These are phyloP conservation scores for Candida smagusa DNA, from an alignment of 1,139 yeast genomes.

Conservation along the genomic window DNA sequence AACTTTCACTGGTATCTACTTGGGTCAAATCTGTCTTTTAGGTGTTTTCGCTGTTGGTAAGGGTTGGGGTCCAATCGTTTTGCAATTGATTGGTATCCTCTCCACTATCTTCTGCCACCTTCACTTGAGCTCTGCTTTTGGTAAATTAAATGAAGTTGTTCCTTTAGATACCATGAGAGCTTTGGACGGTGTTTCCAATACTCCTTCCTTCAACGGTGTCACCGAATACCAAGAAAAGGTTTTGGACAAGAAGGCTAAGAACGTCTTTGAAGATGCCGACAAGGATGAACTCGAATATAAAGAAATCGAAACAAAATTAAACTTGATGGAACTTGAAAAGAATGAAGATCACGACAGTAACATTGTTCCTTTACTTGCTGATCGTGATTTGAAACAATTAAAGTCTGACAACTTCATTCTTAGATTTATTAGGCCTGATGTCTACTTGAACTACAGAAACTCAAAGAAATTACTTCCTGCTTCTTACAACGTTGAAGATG, in stretches of 20 bases:
- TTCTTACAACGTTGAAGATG: constrained; percentile 31
- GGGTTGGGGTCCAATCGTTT: constrained; percentile 90
- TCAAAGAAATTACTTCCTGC: constrained; percentile 57
- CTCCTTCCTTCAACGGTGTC: constrained; percentile 41
- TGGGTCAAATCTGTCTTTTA: constrained; percentile 80
- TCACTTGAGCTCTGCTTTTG: constrained; percentile 60
- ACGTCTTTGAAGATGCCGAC: constrained; percentile 8
- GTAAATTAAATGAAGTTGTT: constrained; percentile 51
- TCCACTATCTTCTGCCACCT: constrained; percentile 67
- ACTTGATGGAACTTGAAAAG: constrained; percentile 16
- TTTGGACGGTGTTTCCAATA: constrained; percentile 64
- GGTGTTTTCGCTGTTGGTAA: constrained; percentile 88
- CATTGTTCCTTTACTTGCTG: constrained; percentile 51
- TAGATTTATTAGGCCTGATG: constrained; percentile 64
- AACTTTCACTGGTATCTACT: constrained; percentile 80
- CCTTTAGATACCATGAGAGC: constrained; percentile 71
- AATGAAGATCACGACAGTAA: constrained; percentile 11
- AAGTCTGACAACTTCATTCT: constrained; percentile 31
- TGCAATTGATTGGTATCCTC: constrained; percentile 64
- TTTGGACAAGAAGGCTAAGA: constrained; percentile 18
- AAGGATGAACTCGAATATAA: constrained; percentile 12
- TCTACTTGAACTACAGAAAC: constrained; percentile 54
- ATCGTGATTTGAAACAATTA: constrained; percentile 40
- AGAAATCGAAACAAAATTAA: constrained; percentile 19
- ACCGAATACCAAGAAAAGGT: constrained; percentile 37